Evolutionary conservation across 2,329 filamentous ascomycete genomes (phyloP), one percentile per base, ranked within the genome.

Genomic region (Xylaria sp.): DNA sequence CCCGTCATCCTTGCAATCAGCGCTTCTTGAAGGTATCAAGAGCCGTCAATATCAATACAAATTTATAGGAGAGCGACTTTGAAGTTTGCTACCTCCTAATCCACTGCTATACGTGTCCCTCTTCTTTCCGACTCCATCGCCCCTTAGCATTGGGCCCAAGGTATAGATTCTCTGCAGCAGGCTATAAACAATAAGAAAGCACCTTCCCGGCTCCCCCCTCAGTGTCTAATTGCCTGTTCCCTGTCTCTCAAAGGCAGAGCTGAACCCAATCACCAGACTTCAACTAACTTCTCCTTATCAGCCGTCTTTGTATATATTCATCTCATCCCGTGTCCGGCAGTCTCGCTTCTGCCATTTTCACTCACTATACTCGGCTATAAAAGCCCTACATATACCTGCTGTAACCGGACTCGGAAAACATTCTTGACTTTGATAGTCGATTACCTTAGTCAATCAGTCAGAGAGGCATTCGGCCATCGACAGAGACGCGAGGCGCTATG

Each of bases 401-500:
- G 11, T 11, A 23, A 38, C n/a, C 42, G 15, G 17, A 23, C 37
- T 14, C 19, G 19, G 17, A 51, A 43, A 23, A 31, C 51, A 38
- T 21, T n/a, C 37, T 57, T 33, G 28, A 54, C 40, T 25, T 47
- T 33, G 46, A 21, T 47, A 40, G 43, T n/a, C n/a, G n/a, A n/a
- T n/a, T n/a, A n/a, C n/a, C n/a, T 31, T 21, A 47, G 45, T 17
- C 45, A 37, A 15, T 37, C 12, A 7, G 35, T 14, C 35, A 37
- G 7, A 9, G 7, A 37, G 3, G 8, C 12, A 47, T 47, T 17
- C 45, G 9, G 15, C 25, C 9, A 37, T 40, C 51, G 7, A 19
- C 33, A 37, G 25, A 53, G 53, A 19, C 43, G 37, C 31, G 56
- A 40, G 25, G 31, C 21, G 37, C 37, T 55, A 80, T 81, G 80